Evolutionary conservation across 345 rosid species (phyloP).

Genomic region (Boechera retrofracta): DNA sequence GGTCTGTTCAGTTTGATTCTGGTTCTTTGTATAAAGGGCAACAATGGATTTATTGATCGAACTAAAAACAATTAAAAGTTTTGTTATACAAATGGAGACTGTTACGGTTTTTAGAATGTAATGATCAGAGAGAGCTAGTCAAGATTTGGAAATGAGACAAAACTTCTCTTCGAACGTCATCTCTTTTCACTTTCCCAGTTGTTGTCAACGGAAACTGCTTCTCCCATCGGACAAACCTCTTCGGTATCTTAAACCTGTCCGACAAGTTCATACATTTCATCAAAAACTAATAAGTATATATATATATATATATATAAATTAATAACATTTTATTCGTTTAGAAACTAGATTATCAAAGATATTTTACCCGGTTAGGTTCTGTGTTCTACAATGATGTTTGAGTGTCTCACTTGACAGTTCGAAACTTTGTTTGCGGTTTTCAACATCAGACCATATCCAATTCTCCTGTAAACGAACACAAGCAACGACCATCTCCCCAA

Average conservation of each 20-base stretch:
- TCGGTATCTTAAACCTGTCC: conserved; percentile 86
- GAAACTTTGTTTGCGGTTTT: conserved; percentile 33
- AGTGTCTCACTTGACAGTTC: conserved; percentile 60
- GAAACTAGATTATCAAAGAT: neutral
- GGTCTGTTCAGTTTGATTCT: neutral
- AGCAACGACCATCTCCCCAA: conserved; percentile 78
- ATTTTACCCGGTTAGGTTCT: conserved; percentile 63
- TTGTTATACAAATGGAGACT: neutral
- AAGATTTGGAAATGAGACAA: conserved; percentile 49
- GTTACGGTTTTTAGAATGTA: conserved; percentile 4
- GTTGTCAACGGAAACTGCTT: conserved; percentile 71
- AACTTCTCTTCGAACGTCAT: conserved; percentile 59
- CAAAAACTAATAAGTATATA: neutral
- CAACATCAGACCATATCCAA: conserved; percentile 65
- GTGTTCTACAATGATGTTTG: conserved; percentile 52
- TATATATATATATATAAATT: neutral
- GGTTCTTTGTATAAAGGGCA: neutral
- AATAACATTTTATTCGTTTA: neutral
- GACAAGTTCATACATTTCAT: conserved; percentile 5
- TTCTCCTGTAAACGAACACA: conserved; percentile 61
- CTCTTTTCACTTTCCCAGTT: conserved; percentile 76
- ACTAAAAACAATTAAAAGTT: neutral
- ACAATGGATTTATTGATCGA: neutral
- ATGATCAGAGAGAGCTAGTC: conserved; percentile 60
- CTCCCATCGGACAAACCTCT: conserved; percentile 61